Base-by-base conservation (phyloP, 305 asterid genomes). In the Petunia hybrid region DNA sequence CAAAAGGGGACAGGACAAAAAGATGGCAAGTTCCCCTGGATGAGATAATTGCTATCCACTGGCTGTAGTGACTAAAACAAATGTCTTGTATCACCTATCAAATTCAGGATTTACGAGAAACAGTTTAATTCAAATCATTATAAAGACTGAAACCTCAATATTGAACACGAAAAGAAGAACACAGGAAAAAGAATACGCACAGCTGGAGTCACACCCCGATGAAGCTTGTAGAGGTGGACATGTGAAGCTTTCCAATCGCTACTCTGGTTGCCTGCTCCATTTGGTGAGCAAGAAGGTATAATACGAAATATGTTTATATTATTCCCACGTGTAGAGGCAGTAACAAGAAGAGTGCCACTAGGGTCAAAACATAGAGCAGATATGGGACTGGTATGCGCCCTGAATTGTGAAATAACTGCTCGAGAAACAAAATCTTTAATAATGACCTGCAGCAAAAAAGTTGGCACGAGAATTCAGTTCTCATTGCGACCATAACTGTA, bases 11-110 rank as follows among this genome's bases (percentile, higher is more conserved):
- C 68, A 97, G 85, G 80, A 88, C 91, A 90, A 90, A 97, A 66
- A 97, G 81, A 90, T 97, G 99, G 91, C 99, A 95, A 80, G 99
- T 97, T 80, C 99, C 99, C 80, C 88, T 88, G 77, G 99, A 88
- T 80, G 99, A 90, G 81, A 92, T 91, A 88, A 97, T 86, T 61
- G 98, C 95, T 82, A 95, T 86, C 99, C 99, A 97, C 85, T 91
- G 94, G 85, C 99, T 90, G 80, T 87, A 89, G 71, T 90, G 90
- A 87, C 99, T 91, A 89, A 97, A 95, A 87, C 97, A 91, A 85
- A 97, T 93, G 87, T 95, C 99, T 85, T 97, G 99, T 85, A 97
- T 97, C 68, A 97, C 94, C 99, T 97, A 89, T 82, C 77, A 83
- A 59, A 80, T 75, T 75, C 66, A 75, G 66, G 5, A 14, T 14